Evolutionary conservation across 257 asterid species (phyloP).

Genomic region (Solanum dulcamara): DNA sequence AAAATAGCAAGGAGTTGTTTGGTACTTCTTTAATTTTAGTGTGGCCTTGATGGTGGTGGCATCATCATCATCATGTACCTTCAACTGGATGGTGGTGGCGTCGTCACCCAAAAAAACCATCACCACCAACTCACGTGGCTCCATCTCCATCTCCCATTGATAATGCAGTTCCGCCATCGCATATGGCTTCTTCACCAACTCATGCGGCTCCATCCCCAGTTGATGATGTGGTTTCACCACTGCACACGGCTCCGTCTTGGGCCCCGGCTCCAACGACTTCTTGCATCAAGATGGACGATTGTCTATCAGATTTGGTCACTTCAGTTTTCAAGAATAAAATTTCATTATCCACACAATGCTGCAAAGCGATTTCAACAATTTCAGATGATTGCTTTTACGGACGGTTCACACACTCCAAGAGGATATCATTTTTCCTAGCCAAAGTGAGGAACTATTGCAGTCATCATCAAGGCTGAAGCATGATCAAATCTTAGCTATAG

Average conservation of each 20-base stretch:
- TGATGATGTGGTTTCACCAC: background rate
- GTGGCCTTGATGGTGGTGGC: background rate
- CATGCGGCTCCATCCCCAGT: background rate
- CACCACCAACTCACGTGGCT: background rate
- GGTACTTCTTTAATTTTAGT: background rate
- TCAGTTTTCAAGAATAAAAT: background rate
- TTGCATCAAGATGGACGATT: background rate
- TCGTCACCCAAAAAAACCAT: background rate
- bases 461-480: background rate
- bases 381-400: slow-evolving; percentile 7
- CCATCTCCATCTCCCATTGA: background rate
- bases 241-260: background rate
- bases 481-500: too few relatives aligned
- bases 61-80: background rate
- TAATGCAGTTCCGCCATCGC: background rate
- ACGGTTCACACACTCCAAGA: background rate
- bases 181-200: background rate
- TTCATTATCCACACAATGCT: background rate
- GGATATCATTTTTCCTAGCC: background rate
- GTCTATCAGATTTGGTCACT: background rate
- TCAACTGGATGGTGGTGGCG: background rate
- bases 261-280: background rate
- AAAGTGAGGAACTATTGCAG: background rate
- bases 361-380: background rate
- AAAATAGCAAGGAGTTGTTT: background rate